These are phyloP conservation scores for Malus hybrid DNA, from an alignment of 331 rosid genomes.

Conservation along the genomic window DNA sequence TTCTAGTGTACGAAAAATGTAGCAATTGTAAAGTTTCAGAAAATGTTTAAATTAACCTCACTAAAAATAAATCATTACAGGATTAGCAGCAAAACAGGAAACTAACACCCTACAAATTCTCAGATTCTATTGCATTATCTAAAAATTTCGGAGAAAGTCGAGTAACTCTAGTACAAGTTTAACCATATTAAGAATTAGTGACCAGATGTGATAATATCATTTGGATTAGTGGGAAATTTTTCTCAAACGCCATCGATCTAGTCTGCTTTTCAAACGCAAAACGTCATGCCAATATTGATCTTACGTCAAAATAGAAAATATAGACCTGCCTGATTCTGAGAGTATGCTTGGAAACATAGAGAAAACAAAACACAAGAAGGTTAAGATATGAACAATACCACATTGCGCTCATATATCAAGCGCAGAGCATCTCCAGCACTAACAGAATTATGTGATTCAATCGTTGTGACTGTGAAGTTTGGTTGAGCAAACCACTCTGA, in stretches of 20 bases:
- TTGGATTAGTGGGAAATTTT: background rate
- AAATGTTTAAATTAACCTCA: background rate
- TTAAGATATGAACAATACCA: conserved; percentile 42
- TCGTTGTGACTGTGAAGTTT: conserved; percentile 53
- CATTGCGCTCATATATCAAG: conserved; percentile 82
- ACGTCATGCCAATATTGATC: background rate
- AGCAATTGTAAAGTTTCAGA: background rate
- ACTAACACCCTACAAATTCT: background rate
- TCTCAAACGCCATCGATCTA: background rate
- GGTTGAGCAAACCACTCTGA: conserved; percentile 81
- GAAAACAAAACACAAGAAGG: background rate
- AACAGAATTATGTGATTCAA: conserved; percentile 81
- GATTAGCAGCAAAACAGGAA: background rate
- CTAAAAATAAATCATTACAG: background rate
- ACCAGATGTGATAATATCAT: background rate
- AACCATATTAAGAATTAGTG: background rate
- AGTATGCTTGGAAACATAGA: background rate
- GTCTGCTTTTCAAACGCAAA: background rate
- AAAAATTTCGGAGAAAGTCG: no score
- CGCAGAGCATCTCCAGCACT: conserved; percentile 96
- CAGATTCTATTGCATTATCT: background rate
- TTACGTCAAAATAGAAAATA: background rate
- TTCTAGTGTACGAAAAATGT: conserved; percentile 15
- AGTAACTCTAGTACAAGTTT: background rate
- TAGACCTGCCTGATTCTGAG: background rate